Conservation (phyloP, 306 rosid genomes). For the Casuarina glauca region DNA sequence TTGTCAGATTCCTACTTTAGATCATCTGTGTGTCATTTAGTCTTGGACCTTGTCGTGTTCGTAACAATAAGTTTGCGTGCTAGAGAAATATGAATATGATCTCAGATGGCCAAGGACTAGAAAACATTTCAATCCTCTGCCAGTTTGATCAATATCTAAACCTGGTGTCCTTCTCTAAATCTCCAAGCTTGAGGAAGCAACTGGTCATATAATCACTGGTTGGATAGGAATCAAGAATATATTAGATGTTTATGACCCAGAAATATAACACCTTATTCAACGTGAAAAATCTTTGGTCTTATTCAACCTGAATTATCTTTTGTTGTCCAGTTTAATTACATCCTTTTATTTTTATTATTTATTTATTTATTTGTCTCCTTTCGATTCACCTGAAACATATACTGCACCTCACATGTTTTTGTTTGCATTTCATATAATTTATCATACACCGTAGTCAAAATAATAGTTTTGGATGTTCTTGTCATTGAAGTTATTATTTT, state of each 20-base stretch:
- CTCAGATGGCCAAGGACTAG: neutral
- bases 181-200: neutral
- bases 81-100: neutral
- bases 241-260: neutral
- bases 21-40: neutral
- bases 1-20: neutral
- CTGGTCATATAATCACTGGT: neutral
- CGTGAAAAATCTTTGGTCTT: neutral
- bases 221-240: neutral
- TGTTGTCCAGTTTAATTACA: neutral
- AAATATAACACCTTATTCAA: neutral
- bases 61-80: neutral
- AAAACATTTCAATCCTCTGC: neutral
- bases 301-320: neutral
- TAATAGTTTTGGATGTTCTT: neutral
- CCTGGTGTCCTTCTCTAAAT: neutral
- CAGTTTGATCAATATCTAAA: neutral
- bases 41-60: neutral
- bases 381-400: neutral
- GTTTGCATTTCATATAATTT: neutral
- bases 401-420: neutral
- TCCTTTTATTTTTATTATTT: neutral
- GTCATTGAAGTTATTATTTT: neutral
- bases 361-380: too few relatives aligned
- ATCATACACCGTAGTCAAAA: neutral